Evolutionary conservation across 1,139 yeast genomes (phyloP).

Genomic region (Protomyces macrosporus): DNA sequence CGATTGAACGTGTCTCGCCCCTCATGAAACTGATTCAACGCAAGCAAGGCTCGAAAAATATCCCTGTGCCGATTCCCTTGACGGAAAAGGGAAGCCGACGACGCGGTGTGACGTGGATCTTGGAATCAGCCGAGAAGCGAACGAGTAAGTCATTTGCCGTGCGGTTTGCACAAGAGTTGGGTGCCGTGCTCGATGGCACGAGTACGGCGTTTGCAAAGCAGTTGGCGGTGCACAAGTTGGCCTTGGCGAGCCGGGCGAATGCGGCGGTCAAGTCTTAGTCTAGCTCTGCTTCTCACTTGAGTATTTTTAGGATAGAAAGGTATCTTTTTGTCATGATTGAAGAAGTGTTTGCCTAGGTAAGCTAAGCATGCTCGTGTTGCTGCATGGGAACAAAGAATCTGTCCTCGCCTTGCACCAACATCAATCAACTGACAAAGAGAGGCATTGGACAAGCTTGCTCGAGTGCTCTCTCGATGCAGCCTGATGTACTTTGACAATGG

Average conservation of each 20-base stretch:
- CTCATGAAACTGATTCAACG: constrained; percentile 54
- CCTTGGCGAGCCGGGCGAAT: constrained; percentile 24
- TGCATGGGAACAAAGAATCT: no score
- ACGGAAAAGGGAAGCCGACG: constrained; percentile 77
- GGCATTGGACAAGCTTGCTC: no score
- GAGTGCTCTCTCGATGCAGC: no score
- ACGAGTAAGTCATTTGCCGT: constrained; percentile 18
- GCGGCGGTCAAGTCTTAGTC: constrained; percentile 24
- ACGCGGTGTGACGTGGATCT: constrained; percentile 83
- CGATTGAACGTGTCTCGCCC: constrained; percentile 81
- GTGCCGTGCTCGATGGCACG: constrained; percentile 28
- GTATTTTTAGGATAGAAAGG: no score
- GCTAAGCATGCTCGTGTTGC: no score
- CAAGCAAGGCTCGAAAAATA: constrained; percentile 29
- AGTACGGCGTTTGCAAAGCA: constrained; percentile 24
- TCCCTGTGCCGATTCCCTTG: constrained; percentile 75
- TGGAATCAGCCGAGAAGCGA: constrained; percentile 26
- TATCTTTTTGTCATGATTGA: no score
- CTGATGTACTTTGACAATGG: no score
- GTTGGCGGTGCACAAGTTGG: constrained; percentile 24
- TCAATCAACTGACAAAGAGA: no score
- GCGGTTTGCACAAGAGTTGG: constrained; percentile 28
- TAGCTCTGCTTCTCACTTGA: background rate
- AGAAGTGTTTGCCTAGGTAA: no score
- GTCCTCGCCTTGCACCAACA: no score